Evolutionary conservation across 306 rosid genomes (phyloP).

Genomic region (Castanopsis chinensis): DNA sequence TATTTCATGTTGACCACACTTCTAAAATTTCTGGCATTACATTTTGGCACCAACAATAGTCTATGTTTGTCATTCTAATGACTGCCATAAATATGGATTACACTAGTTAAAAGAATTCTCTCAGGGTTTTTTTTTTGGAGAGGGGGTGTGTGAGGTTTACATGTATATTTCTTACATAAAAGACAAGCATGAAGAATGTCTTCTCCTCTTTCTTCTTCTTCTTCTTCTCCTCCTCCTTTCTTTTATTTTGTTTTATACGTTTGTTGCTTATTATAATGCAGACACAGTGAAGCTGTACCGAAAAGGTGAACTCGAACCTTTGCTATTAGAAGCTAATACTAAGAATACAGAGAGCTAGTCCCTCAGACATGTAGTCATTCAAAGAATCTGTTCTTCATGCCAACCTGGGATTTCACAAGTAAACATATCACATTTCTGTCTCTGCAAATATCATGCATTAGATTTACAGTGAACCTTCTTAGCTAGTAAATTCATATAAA

Average conservation of each 20-base stretch:
- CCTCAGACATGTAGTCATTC: neutral
- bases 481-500: neutral
- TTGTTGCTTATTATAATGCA: constrained; percentile 37
- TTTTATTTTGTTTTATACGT: neutral
- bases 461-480: constrained; percentile 6
- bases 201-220: too few relatives aligned
- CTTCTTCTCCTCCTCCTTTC: too few relatives aligned
- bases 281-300: constrained; percentile 85
- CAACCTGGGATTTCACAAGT: neutral
- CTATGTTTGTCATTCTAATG: too few relatives aligned
- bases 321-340: constrained; percentile 70
- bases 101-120: too few relatives aligned
- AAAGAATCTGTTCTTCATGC: constrained; percentile 11
- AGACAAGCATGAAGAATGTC: too few relatives aligned
- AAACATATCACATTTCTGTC: neutral
- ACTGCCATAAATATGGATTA: too few relatives aligned
- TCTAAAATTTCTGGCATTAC: neutral
- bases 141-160: too few relatives aligned
- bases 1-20: neutral
- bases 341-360: constrained; percentile 41
- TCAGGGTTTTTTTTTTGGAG: too few relatives aligned
- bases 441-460: neutral
- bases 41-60: neutral
- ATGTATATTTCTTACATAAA: too few relatives aligned
- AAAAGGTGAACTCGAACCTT: constrained; percentile 80